phyloP scores from a whole-genome alignment of 257 asterid genomes.

The Plantago elongata region DNA sequence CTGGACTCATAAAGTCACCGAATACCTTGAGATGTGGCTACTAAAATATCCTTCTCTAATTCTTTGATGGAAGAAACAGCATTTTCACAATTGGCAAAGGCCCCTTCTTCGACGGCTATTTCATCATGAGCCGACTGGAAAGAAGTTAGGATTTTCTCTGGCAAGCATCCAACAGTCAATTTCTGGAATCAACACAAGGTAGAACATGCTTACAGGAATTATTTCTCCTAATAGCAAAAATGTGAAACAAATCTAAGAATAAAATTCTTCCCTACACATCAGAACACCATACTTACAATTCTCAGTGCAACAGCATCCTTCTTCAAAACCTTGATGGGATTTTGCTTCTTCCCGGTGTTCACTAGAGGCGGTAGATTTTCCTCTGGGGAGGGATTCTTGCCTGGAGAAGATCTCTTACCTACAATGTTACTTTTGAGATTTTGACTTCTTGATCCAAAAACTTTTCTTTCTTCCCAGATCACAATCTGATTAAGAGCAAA shows the following conservation, averaged over 20 bases:
- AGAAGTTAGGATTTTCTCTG: conserved; percentile 76
- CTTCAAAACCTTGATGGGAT: conserved; percentile 77
- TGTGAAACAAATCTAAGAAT: conserved; percentile 12
- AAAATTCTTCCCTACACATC: conserved; percentile 2
- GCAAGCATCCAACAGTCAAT: conserved; percentile 79
- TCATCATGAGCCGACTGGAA: conserved; percentile 73
- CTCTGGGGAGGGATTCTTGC: conserved; percentile 45
- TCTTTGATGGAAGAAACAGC: conserved; percentile 57
- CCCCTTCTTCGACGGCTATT: conserved; percentile 58
- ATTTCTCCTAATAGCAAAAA: conserved; percentile 12
- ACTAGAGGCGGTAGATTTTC: conserved; percentile 23
- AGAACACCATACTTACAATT: conserved; percentile 49
- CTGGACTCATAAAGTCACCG: too few species aligned
- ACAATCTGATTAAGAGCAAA: conserved; percentile 49
- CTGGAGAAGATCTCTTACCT: conserved; percentile 58
- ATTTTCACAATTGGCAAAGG: conserved; percentile 46
- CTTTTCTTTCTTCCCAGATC: conserved; percentile 95
- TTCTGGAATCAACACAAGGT: conserved; percentile 45
- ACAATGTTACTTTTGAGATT: conserved; percentile 69
- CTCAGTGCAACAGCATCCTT: conserved; percentile 76
- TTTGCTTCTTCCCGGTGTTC: conserved; percentile 42
- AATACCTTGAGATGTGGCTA: conserved; percentile 65
- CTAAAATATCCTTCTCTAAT: conserved; percentile 54
- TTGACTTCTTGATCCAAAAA: conserved; percentile 93
- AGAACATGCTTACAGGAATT: conserved; percentile 13